Evolutionary conservation across 2,329 filamentous ascomycete species (phyloP), one percentile per base, ranked within the genome.

Genomic region (Trichoderma sp.): DNA sequence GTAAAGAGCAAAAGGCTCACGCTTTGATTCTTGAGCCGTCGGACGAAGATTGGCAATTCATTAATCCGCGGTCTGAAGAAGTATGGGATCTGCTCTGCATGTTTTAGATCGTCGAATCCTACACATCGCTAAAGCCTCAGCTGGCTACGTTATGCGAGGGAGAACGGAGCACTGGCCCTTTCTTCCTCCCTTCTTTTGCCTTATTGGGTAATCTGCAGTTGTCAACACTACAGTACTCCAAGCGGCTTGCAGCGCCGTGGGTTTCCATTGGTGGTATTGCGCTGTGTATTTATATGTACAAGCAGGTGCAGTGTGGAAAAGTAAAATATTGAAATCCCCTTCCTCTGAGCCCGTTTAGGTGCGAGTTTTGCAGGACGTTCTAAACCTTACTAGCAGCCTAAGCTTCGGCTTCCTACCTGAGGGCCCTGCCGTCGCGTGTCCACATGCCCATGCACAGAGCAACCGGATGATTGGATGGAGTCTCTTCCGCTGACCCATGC

Each of bases 31-130:
- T 53, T 21, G 43, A 26, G 30, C 18, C 36, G 56, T 62, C 39
- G 60, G 28, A 51, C 43, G n/a, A 47, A 47, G 66, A 32, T 21
- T 51, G n/a, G 28, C 39, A 36, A n/a, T 28, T 36, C 28, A 39
- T 28, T 53, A 43, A 36, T 21, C 43, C 51, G 30, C 34, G 57
- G 57, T 70, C 57, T 53, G 39, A 36, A 53, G 14, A 58, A 28
- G 56, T 26, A 34, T 47, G 32, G 24, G 32, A 71, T 71, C 61
- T 65, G 32, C 34, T 66, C 61, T 51, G 36, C 62, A 51, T 60
- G 62, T 58, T 66, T 66, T 51, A 64, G 69, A 71, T 66, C 62
- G 34, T 21, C 61, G 30, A 56, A 39, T 47, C 51, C 21, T 14
- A 39, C 62, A 24, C 24, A 62, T 51, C 53, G 32, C 58, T n/a